phyloP scores from a whole-genome alignment of 306 rosid genomes.

The Coriaria nepalensis region DNA sequence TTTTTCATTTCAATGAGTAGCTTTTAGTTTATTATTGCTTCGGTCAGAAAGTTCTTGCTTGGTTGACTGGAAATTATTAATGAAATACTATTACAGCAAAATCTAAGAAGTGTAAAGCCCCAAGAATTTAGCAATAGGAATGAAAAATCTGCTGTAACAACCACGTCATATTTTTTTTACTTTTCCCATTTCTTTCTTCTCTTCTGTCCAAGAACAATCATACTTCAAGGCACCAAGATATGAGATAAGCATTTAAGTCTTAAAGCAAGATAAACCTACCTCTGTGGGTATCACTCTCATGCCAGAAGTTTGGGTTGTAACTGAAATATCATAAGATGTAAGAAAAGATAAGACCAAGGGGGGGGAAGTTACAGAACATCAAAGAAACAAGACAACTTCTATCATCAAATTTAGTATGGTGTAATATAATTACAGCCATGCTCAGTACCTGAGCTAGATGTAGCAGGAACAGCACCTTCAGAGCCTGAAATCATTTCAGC shows the following conservation, averaged over 20 bases:
- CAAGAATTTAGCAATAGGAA: background rate
- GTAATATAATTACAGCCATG: constrained; percentile 5
- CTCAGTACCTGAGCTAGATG: constrained; percentile 49
- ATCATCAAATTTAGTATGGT: too few species aligned
- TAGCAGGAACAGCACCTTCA: constrained; percentile 52
- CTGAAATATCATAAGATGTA: constrained; percentile 33
- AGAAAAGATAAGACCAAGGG: constrained; percentile 9
- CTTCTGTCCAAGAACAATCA: too few species aligned
- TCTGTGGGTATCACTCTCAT: constrained; percentile 35
- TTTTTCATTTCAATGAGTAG: too few species aligned
- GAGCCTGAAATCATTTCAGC: constrained; percentile 91
- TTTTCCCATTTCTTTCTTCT: too few species aligned
- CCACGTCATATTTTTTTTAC: too few species aligned
- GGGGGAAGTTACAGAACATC: constrained; percentile 7
- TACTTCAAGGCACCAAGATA: too few species aligned
- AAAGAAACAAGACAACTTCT: background rate
- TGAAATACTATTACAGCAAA: too few species aligned
- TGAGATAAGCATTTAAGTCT: too few species aligned
- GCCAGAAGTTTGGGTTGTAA: constrained; percentile 51
- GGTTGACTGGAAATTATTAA: too few species aligned
- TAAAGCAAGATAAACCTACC: constrained; percentile 27
- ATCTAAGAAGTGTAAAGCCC: too few species aligned
- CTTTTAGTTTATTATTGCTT: too few species aligned
- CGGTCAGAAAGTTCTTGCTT: too few species aligned
- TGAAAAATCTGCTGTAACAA: background rate